Evolutionary conservation across 2,329 filamentous ascomycete species (phyloP).

Genomic region (Pseudogymnoascus sp.): DNA sequence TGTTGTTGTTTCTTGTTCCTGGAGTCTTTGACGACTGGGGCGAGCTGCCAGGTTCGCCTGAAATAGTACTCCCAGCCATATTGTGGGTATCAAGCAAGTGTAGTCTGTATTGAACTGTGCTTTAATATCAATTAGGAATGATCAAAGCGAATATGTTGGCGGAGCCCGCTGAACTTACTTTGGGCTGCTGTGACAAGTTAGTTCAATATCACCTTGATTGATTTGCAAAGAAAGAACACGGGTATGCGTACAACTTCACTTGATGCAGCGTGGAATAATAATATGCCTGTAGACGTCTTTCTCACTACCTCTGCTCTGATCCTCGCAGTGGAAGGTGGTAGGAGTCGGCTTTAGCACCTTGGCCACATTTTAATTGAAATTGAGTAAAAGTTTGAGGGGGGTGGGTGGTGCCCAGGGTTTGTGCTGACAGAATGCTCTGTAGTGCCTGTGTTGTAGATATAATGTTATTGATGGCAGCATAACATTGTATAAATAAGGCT

Average conservation of each 20-base stretch:
- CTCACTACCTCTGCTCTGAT: background rate
- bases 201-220: background rate
- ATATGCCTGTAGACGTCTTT: background rate
- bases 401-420: background rate
- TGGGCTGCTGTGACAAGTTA: background rate
- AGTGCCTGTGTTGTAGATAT: background rate
- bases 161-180: background rate
- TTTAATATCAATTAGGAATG: background rate
- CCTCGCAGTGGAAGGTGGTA: background rate
- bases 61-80: background rate
- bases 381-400: background rate
- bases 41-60: background rate
- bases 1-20: background rate
- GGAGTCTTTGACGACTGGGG: background rate
- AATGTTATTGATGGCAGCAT: background rate
- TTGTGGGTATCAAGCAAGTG: background rate
- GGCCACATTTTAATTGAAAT: background rate
- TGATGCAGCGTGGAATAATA: background rate
- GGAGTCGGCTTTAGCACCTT: background rate
- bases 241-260: background rate
- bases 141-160: background rate
- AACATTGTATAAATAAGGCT: too few relatives aligned
- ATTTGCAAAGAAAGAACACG: background rate
- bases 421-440: background rate
- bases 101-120: background rate